These are phyloP conservation scores for Strigomonas culicis DNA, from an alignment of 208 protist species.

Conservation along the genomic window DNA sequence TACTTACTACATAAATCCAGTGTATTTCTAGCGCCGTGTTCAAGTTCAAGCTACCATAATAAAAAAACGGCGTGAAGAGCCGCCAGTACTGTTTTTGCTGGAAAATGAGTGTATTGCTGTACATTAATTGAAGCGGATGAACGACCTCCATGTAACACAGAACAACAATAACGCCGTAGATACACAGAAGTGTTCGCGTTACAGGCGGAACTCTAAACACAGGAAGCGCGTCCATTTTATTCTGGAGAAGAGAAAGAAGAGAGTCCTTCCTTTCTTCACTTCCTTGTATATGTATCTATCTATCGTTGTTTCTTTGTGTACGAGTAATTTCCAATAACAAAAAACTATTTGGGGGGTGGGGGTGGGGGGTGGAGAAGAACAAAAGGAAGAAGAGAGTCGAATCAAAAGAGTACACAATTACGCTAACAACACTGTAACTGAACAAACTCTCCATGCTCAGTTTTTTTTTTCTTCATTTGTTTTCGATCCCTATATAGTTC, in stretches of 20 bases:
- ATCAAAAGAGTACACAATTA: background rate
- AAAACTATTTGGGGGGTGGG: slow-evolving; percentile 1
- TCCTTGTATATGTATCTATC: background rate
- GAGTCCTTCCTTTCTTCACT: background rate
- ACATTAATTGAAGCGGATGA: slow-evolving; percentile 64
- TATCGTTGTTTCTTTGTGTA: background rate
- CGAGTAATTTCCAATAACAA: background rate
- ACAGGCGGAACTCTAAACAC: slow-evolving; percentile 28
- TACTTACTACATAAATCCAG: slow-evolving; percentile 64
- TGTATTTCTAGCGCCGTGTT: slow-evolving; percentile 54
- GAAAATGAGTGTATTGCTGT: slow-evolving; percentile 62
- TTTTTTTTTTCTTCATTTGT: background rate
- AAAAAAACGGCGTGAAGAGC: slow-evolving; percentile 72
- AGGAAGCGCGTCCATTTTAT: slow-evolving; percentile 18
- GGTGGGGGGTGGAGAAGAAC: background rate
- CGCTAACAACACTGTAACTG: too few species aligned
- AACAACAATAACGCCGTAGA: slow-evolving; percentile 30
- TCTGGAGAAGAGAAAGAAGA: slow-evolving; percentile 7
- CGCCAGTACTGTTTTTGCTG: slow-evolving; percentile 85
- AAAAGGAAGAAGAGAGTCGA: background rate
- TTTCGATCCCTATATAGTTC: too few species aligned
- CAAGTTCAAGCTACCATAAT: slow-evolving; percentile 48
- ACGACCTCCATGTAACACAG: slow-evolving; percentile 55
- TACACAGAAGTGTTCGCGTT: slow-evolving; percentile 26
- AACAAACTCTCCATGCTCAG: too few species aligned